These are phyloP conservation scores for Pichia inconspicua DNA, from an alignment of 1,139 yeast species.

Conservation along the genomic window DNA sequence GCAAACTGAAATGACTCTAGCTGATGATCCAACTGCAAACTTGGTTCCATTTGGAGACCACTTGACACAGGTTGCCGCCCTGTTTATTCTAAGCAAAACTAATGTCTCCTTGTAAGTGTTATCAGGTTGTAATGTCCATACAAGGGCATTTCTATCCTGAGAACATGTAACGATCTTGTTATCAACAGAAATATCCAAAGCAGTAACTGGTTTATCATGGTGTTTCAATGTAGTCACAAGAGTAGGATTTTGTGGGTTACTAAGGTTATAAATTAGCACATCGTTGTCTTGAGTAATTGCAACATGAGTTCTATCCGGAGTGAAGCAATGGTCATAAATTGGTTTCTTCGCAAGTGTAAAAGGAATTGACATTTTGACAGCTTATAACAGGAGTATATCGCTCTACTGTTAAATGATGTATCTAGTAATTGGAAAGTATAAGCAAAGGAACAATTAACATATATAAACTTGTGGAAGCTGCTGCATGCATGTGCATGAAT, in stretches of 20 bases:
- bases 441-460: too few relatives aligned
- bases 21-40: slow-evolving; percentile 96
- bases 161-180: slow-evolving; percentile 95
- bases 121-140: slow-evolving; percentile 74
- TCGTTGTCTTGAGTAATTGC: slow-evolving; percentile 77
- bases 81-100: slow-evolving; percentile 81
- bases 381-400: slow-evolving; percentile 25
- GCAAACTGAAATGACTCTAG: slow-evolving; percentile 89
- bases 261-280: slow-evolving; percentile 64
- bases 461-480: too few relatives aligned
- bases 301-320: slow-evolving; percentile 55
- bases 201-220: slow-evolving; percentile 92
- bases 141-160: slow-evolving; percentile 95
- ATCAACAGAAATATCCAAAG: slow-evolving; percentile 83
- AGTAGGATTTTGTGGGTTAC: slow-evolving; percentile 35
- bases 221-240: slow-evolving; percentile 61
- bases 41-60: slow-evolving; percentile 94
- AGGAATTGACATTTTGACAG: slow-evolving; percentile 22
- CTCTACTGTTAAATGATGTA: slow-evolving; percentile 22
- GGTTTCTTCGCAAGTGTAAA: slow-evolving; percentile 76
- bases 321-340: slow-evolving; percentile 85
- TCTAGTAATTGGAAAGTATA: not conserved
- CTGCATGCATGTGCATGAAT: too few relatives aligned
- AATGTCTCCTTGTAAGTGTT: slow-evolving; percentile 71
- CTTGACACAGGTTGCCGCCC: slow-evolving; percentile 88